These are phyloP conservation scores for Corymbia citriodora DNA, from an alignment of 441 rosid genomes.

Conservation along the genomic window DNA sequence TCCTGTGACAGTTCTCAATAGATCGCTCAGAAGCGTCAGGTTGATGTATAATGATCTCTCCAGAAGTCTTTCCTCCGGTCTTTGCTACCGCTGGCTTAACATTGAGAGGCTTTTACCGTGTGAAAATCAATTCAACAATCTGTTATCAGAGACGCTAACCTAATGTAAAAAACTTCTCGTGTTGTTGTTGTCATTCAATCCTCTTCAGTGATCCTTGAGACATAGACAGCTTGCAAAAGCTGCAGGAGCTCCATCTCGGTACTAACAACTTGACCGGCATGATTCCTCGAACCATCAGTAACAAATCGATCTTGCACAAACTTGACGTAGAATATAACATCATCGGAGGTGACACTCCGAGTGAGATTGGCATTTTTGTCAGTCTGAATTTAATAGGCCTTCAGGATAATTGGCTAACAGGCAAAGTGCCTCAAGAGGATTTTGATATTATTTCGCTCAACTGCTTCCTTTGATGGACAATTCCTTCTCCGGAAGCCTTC, in stretches of 20 bases:
- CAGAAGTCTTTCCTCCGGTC: not conserved
- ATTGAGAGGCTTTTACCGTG: accelerated
- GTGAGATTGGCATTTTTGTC: not conserved
- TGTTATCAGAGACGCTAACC: accelerated
- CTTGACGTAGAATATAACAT: not conserved
- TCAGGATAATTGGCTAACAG: not conserved
- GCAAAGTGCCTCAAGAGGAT: not conserved
- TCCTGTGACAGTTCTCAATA: not conserved
- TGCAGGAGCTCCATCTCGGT: not conserved
- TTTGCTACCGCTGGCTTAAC: not conserved
- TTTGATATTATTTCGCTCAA: not conserved
- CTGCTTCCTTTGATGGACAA: not conserved
- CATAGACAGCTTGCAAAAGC: not conserved
- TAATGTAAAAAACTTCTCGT: not conserved
- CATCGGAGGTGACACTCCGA: not conserved
- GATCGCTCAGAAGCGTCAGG: accelerated
- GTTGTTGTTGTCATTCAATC: not conserved
- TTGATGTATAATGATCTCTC: not conserved
- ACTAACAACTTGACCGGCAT: not conserved
- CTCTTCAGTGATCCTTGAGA: not conserved
- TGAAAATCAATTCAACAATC: accelerated
- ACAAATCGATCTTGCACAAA: not conserved
- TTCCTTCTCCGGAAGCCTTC: not conserved
- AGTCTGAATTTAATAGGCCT: not conserved
- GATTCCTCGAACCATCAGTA: not conserved